Percentiles rank a stretch among this genome's conserved stretches.
Conservation (phyloP, 768 basidiomycete genomes). For the Lactarius quietus region DNA sequence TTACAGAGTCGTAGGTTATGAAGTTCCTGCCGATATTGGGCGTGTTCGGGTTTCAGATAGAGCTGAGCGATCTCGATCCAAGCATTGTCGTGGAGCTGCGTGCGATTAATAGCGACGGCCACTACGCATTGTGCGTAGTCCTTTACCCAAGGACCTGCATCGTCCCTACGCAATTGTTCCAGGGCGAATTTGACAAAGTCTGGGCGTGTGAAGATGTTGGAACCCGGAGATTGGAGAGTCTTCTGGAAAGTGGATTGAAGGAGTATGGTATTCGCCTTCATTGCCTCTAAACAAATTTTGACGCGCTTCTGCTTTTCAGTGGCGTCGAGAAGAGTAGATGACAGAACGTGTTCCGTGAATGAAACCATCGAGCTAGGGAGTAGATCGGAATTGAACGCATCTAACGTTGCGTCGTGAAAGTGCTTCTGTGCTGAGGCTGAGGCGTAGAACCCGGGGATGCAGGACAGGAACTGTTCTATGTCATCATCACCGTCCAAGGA, state of each 20-base stretch:
- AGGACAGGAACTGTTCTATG: neutral
- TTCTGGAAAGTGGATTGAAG: constrained; percentile 4
- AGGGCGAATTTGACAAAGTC: constrained; percentile 7
- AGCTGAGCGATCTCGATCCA: neutral
- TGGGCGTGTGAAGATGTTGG: neutral
- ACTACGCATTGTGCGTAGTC: constrained; percentile 9
- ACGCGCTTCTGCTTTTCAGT: neutral
- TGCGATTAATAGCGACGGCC: constrained; percentile 1
- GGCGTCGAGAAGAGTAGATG: too few species aligned
- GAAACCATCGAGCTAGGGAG: neutral
- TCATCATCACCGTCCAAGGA: constrained; percentile 4
- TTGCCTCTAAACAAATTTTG: neutral
- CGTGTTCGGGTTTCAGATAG: neutral
- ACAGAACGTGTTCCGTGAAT: too few species aligned
- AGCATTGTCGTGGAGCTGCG: neutral
- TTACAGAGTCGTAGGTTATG: constrained; percentile 1
- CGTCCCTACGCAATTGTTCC: neutral
- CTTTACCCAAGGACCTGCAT: neutral
- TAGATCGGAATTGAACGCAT: neutral
- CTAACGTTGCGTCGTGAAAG: neutral
- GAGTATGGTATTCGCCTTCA: neutral
- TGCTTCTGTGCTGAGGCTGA: neutral
- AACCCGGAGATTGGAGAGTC: neutral
- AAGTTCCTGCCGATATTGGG: neutral
- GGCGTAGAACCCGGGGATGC: constrained; percentile 6